These are phyloP conservation scores for Paraphaeosphaeria sporulosa DNA, from an alignment of 2,329 filamentous ascomycete genomes.

Conservation along the genomic window DNA sequence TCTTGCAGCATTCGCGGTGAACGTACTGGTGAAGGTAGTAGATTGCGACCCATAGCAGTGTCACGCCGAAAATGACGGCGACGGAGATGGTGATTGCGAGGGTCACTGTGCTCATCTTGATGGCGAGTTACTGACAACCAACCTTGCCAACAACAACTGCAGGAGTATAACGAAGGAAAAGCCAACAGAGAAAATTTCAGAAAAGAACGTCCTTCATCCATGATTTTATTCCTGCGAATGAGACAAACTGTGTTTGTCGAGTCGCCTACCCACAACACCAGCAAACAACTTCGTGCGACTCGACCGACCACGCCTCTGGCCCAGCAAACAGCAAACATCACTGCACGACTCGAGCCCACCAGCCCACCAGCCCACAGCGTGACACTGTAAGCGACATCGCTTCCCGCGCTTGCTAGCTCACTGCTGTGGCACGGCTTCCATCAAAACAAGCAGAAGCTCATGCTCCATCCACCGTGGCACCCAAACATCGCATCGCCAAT, in stretches of 20 bases:
- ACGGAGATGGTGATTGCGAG: slow-evolving; percentile 29
- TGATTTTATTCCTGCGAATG: background rate
- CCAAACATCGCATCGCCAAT: no score
- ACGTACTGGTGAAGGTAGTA: slow-evolving; percentile 30
- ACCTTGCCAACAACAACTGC: background rate
- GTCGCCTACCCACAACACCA: slow-evolving; percentile 4
- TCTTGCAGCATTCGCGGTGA: slow-evolving; percentile 21
- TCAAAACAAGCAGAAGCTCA: no score
- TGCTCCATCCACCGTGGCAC: no score
- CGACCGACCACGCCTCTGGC: background rate
- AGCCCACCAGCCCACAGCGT: background rate
- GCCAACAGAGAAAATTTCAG: background rate
- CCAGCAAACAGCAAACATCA: slow-evolving; percentile 6
- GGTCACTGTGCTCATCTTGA: slow-evolving; percentile 23
- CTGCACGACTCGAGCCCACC: background rate
- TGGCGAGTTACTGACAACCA: background rate
- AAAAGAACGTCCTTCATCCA: background rate
- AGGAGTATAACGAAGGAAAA: background rate
- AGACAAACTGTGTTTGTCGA: slow-evolving; percentile 14
- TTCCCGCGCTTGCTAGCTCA: background rate
- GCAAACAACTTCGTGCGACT: slow-evolving; percentile 10
- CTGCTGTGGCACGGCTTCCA: no score
- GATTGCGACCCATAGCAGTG: slow-evolving; percentile 26
- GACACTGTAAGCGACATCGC: background rate
- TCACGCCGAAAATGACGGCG: slow-evolving; percentile 30